Base-by-base conservation (phyloP, 768 basidiomycete genomes). In the Leccinum boreale region DNA sequence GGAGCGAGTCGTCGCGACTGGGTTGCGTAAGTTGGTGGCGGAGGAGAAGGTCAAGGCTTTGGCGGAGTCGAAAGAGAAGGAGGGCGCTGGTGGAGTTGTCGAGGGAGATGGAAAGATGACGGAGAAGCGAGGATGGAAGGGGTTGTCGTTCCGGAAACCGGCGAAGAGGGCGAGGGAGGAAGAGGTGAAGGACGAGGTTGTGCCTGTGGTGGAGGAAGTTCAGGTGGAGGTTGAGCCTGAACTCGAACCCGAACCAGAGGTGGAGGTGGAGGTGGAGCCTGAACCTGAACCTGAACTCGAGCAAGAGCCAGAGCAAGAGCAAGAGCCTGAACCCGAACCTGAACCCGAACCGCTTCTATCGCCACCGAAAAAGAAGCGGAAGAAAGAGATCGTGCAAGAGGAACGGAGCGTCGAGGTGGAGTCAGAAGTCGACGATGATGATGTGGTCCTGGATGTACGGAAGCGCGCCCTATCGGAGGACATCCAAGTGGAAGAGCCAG, bases 331-430 rank as follows among this genome's bases (percentile, higher is more conserved):
- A 46, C 45, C 21, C 14, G 75, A 76, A 31, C 56, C 59, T 1
- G 75, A 77, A 33, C 53, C 50, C 17, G 77, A 76, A 33, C 70
- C 64, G 14, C 69, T 68, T 15, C 67, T 72, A 19, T 77, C 78
- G 55, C 75, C 79, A 29, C 83, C 83, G 45, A 83, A 75, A 74
- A 85, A 87, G 79, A 84, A 77, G 68, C 75, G 77, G 67, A 85
- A 79, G 74, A 80, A 80, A 67, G 83, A 82, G 60, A 60, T 52
- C 44, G 66, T 67, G 45, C 65, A 65, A 63, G 71, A 59, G 53
- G 63, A 73, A 59, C 68, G 71, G 31, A 77, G 77, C 44, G 73
- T 74, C 35, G 79, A 85, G 44, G 62, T 83, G 42, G 87, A 87
- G 75, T 83, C 81, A 6, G 88, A 87, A 64, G 82, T 82, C 39